Evolutionary conservation across 129 eudicot genomes (phyloP).

Genomic region (Pseudognaphalium luteoalbum): DNA sequence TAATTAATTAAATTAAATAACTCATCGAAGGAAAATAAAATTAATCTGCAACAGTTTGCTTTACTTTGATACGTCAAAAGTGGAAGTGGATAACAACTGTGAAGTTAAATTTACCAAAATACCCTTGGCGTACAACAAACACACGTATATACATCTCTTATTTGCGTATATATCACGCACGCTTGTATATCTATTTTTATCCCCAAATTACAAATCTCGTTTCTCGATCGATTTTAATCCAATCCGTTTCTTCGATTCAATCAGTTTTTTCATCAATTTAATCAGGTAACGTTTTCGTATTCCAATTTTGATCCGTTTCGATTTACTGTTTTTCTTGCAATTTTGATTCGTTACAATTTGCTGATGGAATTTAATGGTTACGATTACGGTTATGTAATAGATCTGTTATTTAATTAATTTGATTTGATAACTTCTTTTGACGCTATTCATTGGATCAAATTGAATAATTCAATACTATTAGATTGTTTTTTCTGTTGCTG

Average conservation of each 20-base stretch:
- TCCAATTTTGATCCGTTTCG: background rate
- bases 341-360: background rate
- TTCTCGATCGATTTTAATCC: background rate
- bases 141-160: background rate
- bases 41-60: no score
- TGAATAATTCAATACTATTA: background rate
- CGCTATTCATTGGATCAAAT: background rate
- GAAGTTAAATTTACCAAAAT: background rate
- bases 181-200: background rate
- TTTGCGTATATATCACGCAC: background rate
- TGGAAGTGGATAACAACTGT: background rate
- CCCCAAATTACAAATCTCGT: background rate
- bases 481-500: background rate
- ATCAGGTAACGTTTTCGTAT: background rate
- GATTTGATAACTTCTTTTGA: background rate
- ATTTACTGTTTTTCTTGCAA: background rate
- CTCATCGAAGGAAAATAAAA: no score
- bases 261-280: background rate
- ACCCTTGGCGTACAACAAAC: background rate
- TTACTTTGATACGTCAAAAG: background rate
- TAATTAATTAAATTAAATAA: no score
- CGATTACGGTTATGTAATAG: background rate
- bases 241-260: background rate
- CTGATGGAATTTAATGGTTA: background rate
- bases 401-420: no score